Evolutionary conservation across 371 early-diverging fungal species (phyloP).

Genomic region (Saksenaea oblongispora): DNA sequence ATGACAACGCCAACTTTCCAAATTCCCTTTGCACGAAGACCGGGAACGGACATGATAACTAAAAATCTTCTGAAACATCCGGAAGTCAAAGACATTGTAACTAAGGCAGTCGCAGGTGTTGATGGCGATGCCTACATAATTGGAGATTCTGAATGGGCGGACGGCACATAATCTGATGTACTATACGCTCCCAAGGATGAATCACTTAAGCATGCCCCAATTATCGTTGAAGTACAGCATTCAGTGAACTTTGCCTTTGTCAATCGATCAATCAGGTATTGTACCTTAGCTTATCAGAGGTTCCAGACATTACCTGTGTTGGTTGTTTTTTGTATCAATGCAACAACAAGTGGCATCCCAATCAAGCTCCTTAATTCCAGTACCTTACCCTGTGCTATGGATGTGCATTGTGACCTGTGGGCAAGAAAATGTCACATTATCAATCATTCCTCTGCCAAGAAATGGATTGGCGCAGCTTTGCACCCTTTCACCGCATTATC

Average conservation of each 20-base stretch:
- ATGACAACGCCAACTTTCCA: too few relatives aligned
- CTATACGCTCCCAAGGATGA: constrained; percentile 14
- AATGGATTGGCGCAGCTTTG: too few relatives aligned
- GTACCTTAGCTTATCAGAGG: constrained; percentile 15
- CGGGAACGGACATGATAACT: constrained; percentile 14
- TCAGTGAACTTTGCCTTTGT: constrained; percentile 19
- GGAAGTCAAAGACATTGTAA: constrained; percentile 17
- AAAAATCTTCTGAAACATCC: constrained; percentile 17
- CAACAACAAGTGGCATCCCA: too few relatives aligned
- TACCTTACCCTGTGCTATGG: too few relatives aligned
- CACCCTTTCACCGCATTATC: too few relatives aligned
- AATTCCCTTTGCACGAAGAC: constrained; percentile 10
- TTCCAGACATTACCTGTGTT: constrained; percentile 15
- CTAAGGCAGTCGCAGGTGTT: constrained; percentile 17
- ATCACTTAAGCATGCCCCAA: constrained; percentile 16
- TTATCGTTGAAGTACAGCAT: constrained; percentile 15
- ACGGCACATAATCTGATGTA: constrained; percentile 14
- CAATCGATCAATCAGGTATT: constrained; percentile 18
- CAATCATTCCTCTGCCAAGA: too few relatives aligned
- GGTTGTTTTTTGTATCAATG: constrained; percentile 14
- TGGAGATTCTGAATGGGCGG: constrained; percentile 16
- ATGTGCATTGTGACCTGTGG: too few relatives aligned
- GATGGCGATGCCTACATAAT: constrained; percentile 18
- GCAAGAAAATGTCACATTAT: too few relatives aligned
- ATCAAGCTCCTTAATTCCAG: too few relatives aligned